These are phyloP conservation scores for Fusarium pininemorale DNA, from an alignment of 2,329 filamentous ascomycete genomes.

Conservation along the genomic window DNA sequence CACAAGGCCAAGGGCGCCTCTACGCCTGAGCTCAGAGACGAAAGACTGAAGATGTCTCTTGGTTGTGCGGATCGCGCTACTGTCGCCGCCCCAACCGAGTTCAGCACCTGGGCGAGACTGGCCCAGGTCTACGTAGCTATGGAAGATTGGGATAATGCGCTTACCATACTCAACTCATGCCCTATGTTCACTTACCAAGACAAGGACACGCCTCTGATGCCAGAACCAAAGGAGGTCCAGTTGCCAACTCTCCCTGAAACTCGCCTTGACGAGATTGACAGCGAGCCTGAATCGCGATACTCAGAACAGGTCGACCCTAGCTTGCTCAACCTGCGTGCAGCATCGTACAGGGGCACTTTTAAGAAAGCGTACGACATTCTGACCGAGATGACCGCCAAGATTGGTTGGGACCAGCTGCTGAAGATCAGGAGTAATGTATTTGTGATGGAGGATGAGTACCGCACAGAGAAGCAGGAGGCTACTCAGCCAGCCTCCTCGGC, in stretches of 20 bases:
- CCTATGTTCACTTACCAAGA: constrained; percentile 99
- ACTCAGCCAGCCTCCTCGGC: constrained; percentile 55
- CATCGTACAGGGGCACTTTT: constrained; percentile 93
- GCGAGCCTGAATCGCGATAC: constrained; percentile 82
- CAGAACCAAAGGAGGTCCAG: constrained; percentile 86
- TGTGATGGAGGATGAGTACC: constrained; percentile 99
- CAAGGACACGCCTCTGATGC: constrained; percentile 94
- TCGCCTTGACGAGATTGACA: constrained; percentile 94
- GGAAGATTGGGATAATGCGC: constrained; percentile 95
- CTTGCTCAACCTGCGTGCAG: constrained; percentile 84
- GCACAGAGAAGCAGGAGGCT: constrained; percentile 80
- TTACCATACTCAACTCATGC: constrained; percentile 96
- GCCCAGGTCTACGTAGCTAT: constrained; percentile 93
- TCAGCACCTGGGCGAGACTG: constrained; percentile 93
- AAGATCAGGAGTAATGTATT: constrained; percentile 97
- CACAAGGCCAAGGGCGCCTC: constrained; percentile 75
- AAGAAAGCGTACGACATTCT: constrained; percentile 92
- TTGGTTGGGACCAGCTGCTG: constrained; percentile 96
- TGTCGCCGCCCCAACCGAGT: constrained; percentile 94
- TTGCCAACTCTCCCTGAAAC: constrained; percentile 90
- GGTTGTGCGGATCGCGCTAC: constrained; percentile 95
- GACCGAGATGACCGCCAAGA: constrained; percentile 94
- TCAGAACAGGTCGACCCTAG: constrained; percentile 89
- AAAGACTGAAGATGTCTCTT: constrained; percentile 83
- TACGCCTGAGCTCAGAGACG: constrained; percentile 64